Conservation (phyloP, 2,329 filamentous ascomycete species). For the Monilinia fructicola region DNA sequence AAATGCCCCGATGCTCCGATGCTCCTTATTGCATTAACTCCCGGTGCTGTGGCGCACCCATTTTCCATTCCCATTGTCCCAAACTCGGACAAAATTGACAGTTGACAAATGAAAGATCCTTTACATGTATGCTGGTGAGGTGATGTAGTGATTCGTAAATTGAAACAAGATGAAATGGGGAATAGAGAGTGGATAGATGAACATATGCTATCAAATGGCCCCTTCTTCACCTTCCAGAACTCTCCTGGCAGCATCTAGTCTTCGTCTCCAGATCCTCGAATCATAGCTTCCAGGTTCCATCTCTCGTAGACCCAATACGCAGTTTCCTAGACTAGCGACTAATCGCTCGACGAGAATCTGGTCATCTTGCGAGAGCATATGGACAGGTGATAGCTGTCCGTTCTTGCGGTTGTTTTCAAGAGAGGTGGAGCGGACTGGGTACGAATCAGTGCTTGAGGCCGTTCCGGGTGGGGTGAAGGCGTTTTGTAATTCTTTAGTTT, state of each 20-base stretch:
- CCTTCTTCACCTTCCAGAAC: slow-evolving; percentile 69
- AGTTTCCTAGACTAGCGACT: slow-evolving; percentile 59
- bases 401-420: slow-evolving; percentile 29
- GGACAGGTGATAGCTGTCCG: slow-evolving; percentile 34
- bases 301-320: slow-evolving; percentile 59
- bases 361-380: slow-evolving; percentile 50
- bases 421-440: slow-evolving; percentile 18
- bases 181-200: not conserved
- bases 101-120: not conserved
- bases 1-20: too few species aligned
- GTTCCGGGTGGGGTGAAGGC: slow-evolving; percentile 19
- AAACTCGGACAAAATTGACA: not conserved
- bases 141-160: not conserved
- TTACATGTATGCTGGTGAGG: not conserved
- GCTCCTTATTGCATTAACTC: not conserved
- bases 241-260: slow-evolving; percentile 72
- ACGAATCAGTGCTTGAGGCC: slow-evolving; percentile 1
- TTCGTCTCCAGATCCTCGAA: slow-evolving; percentile 63
- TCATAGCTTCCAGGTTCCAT: slow-evolving; percentile 55
- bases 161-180: not conserved
- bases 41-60: not conserved
- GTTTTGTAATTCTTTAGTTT: slow-evolving; percentile 41
- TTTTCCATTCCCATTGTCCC: slow-evolving; percentile 1
- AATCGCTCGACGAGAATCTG: slow-evolving; percentile 60
- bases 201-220: slow-evolving; percentile 28